phyloP scores from a whole-genome alignment of 2,329 filamentous ascomycete genomes.

The Paecilomyces sp. region DNA sequence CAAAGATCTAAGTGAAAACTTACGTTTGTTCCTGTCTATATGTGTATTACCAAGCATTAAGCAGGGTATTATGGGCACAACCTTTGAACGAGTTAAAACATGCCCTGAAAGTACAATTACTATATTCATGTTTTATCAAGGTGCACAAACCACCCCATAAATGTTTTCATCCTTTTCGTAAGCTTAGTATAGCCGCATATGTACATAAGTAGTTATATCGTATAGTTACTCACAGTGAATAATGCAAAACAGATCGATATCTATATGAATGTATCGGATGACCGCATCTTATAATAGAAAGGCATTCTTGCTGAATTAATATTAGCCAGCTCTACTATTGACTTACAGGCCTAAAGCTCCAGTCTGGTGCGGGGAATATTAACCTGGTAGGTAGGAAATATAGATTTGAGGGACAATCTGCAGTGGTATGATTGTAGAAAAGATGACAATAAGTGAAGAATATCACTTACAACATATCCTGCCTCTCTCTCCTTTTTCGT shows the following conservation, averaged over 20 bases:
- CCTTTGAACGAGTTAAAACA: neutral
- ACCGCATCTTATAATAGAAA: neutral
- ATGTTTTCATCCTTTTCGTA: neutral
- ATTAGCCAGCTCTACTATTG: neutral
- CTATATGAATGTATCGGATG: neutral
- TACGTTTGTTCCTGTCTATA: neutral
- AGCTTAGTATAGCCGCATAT: neutral
- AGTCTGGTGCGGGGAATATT: neutral
- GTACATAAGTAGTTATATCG: neutral
- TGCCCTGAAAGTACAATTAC: neutral
- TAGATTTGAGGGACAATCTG: neutral
- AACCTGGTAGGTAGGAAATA: neutral
- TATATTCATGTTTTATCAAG: neutral
- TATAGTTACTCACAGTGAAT: neutral
- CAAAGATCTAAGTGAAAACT: neutral
- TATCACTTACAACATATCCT: neutral
- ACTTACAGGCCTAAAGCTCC: neutral
- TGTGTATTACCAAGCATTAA: neutral
- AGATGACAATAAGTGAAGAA: neutral
- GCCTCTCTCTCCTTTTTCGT: neutral
- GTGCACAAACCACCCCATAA: neutral
- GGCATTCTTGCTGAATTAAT: neutral
- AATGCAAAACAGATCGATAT: neutral
- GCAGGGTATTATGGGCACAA: neutral
- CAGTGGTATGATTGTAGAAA: neutral